These are phyloP conservation scores for Candida mattraensis DNA, from an alignment of 805 yeast genomes.

Conservation along the genomic window DNA sequence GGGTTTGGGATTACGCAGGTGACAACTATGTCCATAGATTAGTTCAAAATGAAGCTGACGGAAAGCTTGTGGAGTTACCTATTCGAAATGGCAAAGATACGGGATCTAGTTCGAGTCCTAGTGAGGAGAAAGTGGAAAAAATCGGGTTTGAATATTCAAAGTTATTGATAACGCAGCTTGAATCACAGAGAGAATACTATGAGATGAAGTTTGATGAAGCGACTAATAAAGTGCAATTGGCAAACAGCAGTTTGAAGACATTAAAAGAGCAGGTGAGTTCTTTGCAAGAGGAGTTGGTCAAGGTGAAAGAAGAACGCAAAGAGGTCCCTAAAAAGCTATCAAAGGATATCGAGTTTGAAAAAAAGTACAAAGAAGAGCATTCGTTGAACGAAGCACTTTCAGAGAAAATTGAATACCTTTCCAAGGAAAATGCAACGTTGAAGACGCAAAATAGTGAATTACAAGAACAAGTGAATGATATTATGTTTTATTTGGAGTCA, in stretches of 20 bases:
- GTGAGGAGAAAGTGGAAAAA: constrained; percentile 49
- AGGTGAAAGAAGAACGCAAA: constrained; percentile 8
- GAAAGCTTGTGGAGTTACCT: constrained; percentile 80
- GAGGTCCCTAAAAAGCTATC: constrained; percentile 22
- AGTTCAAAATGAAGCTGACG: constrained; percentile 82
- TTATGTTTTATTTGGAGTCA: constrained; percentile 78
- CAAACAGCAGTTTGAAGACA: constrained; percentile 26
- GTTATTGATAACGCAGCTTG: constrained; percentile 73
- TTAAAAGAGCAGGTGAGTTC: constrained; percentile 28
- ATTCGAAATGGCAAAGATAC: constrained; percentile 28
- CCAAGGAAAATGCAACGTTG: constrained; percentile 34
- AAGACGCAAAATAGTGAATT: constrained; percentile 46
- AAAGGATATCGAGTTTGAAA: constrained; percentile 18
- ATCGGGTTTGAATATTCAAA: constrained; percentile 79
- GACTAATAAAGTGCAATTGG: constrained; percentile 16
- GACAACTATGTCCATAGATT: constrained; percentile 87
- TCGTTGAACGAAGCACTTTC: constrained; percentile 42
- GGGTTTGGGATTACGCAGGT: constrained; percentile 95
- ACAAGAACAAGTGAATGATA: constrained; percentile 65
- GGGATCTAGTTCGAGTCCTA: constrained; percentile 11
- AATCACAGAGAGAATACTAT: constrained; percentile 82
- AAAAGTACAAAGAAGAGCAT: constrained; percentile 47
- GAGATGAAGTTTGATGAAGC: constrained; percentile 50
- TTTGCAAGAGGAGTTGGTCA: constrained; percentile 11
- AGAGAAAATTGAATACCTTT: constrained; percentile 39